Evolutionary conservation across 2,329 filamentous ascomycete species (phyloP), one percentile per base, ranked within the genome.

Genomic region (Ambrosiella xylebori): DNA sequence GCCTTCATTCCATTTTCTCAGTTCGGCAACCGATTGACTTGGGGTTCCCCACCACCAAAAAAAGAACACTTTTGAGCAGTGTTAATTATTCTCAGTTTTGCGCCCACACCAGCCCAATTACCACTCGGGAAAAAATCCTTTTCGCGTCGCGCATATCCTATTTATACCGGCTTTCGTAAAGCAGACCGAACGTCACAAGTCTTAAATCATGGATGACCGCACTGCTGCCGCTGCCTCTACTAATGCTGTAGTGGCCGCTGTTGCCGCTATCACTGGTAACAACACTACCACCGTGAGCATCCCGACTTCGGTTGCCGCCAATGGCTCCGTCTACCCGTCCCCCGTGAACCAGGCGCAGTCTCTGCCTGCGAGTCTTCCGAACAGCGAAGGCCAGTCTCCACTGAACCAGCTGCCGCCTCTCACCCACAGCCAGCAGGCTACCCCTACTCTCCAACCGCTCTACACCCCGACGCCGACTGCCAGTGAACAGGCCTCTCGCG

Each of bases 271-370:
- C 27, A 27, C 27, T 13, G 52, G n/a, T 37, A 56, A 50, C 17
- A 39, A 17, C 17, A 57, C 50, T 44, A 60, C 49, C 17, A 41
- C 50, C 35, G 49, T 58, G 13, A 58, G 44, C 45, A 60, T 56
- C 7, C 59, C 59, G 4, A 50, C 51, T n/a, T 50, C 51, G 37
- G 58, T 60, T 19, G 55, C 54, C 15, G 44, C 59, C 13, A 60
- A 57, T 37, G 59, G 59, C 51, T 60, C 59, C 19, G 59, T 60
- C 41, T 60, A 60, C 45, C 59, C 56, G 44, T 61, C 59, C 11
- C 59, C 59, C 37, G 57, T 61, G 27, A 56, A 57, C 52, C 56
- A 57, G 38, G 54, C 56, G 50, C 59, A 61, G 59, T 58, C 59
- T 54, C 53, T 61, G 54, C 58, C 58, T 17, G 39, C 53, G 1